Evolutionary conservation across 352 stramenopile genomes (phyloP), one percentile per base, ranked within the genome.

Genomic region (Thalassiosira livingstoniorum): DNA sequence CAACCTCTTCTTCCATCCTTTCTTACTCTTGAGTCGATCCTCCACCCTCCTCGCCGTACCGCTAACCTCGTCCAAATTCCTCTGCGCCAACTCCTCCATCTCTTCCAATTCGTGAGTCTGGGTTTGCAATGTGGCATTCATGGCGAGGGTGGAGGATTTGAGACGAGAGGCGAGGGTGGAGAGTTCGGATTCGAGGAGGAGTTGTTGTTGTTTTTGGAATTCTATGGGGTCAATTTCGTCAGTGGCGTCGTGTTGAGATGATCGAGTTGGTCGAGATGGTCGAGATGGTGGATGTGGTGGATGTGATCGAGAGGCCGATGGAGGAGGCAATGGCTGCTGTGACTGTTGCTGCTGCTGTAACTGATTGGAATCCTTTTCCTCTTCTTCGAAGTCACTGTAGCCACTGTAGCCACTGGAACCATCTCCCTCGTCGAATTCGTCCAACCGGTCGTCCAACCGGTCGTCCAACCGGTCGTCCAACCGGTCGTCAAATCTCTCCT

Each of bases 381-480:
- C 90, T 34, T 88, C 61, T 62, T 78, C 71, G 15, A 74, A 42
- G 11, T 79, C 55, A 34, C 88, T 69, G 72, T 87, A 75, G 4
- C 53, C 54, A 62, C 29, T 31, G 51, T 31, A 29, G 34, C 35
- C 51, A 65, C 61, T 64, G 7, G 27, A 63, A 54, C 53, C 31
- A 13, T 53, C 58, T 55, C 82, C 75, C 54, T 79, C 75, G 45
- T 61, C 77, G 4, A 90, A 83, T 37, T 88, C 78, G 74, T 92
- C 85, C n/a, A 87, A 62, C 23, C 61, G 83, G 62, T 91, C 75
- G 39, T 80, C 77, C n/a, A 87, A 62, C 23, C 61, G 83, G 62
- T 91, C 75, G 39, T 80, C 77, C n/a, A 87, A 62, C 23, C 61
- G 83, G 62, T 91, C 75, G 39, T 80, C 77, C n/a, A 87, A 62